Conservation (phyloP, 2,329 filamentous ascomycete species). For the Botrytis medusae region DNA sequence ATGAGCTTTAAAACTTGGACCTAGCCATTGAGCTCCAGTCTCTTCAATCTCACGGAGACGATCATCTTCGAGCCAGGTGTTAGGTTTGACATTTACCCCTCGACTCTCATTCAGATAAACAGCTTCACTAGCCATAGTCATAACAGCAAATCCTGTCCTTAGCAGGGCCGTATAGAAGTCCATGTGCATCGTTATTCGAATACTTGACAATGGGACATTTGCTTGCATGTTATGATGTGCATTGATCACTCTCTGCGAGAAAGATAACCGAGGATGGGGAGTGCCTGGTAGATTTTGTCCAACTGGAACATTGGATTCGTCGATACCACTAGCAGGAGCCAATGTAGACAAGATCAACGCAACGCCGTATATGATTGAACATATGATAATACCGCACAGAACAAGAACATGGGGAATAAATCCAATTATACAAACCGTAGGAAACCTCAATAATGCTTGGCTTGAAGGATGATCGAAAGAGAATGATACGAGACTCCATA, state of each 20-base stretch:
- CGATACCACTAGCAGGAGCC: slow-evolving; percentile 43
- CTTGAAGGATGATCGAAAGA: slow-evolving; percentile 58
- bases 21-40: slow-evolving; percentile 39
- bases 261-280: slow-evolving; percentile 41
- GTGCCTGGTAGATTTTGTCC: slow-evolving; percentile 34
- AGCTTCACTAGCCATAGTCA: slow-evolving; percentile 92
- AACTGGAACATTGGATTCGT: slow-evolving; percentile 38
- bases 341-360: slow-evolving; percentile 76
- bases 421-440: slow-evolving; percentile 90
- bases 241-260: slow-evolving; percentile 61
- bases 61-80: slow-evolving; percentile 92
- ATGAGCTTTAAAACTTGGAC: slow-evolving; percentile 36
- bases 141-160: slow-evolving; percentile 79
- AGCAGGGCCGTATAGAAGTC: slow-evolving; percentile 94
- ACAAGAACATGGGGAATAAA: slow-evolving; percentile 95
- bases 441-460: slow-evolving; percentile 77
- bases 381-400: slow-evolving; percentile 72
- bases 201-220: slow-evolving; percentile 77
- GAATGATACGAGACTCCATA: slow-evolving; percentile 69
- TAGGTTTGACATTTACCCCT: slow-evolving; percentile 67
- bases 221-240: slow-evolving; percentile 92
- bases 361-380: slow-evolving; percentile 72
- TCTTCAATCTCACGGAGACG: slow-evolving; percentile 74
- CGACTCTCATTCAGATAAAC: slow-evolving; percentile 93
- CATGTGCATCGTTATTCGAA: slow-evolving; percentile 81